A percentile compares a stretch with the other conserved stretches of the same genome.
Evolutionary conservation across 345 rosid genomes (phyloP).

Genomic region (Litchi chinensis): DNA sequence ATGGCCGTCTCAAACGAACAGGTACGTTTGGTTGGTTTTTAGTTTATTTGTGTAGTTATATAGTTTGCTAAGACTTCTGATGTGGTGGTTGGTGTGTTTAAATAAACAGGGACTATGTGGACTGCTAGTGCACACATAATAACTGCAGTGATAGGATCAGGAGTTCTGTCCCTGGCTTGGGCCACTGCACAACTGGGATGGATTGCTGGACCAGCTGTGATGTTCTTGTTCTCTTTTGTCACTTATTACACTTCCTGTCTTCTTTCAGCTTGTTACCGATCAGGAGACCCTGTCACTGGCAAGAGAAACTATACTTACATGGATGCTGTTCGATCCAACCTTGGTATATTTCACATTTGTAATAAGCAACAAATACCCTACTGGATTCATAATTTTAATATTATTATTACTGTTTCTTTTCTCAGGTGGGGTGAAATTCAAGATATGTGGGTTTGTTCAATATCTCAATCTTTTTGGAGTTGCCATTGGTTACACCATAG

Average conservation of each 20-base stretch:
- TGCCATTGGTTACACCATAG: conserved; percentile 59
- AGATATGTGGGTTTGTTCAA: conserved; percentile 52
- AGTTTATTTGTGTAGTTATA: neutral
- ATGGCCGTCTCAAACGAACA: conserved; percentile 68
- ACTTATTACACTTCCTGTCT: conserved; percentile 3
- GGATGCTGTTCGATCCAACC: conserved; percentile 7
- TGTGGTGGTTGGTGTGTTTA: neutral
- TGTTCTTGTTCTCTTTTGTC: neutral
- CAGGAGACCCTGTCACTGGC: neutral
- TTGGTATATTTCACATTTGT: neutral
- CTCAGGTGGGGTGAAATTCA: conserved; percentile 39
- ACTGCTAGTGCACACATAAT: neutral
- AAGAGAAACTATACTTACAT: neutral
- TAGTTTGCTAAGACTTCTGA: too few species aligned
- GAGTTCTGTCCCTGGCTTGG: conserved; percentile 19
- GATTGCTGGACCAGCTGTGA: conserved; percentile 10
- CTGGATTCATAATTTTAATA: neutral
- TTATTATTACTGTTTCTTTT: neutral
- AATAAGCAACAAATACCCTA: neutral
- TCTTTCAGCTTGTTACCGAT: conserved; percentile 11
- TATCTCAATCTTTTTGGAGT: conserved; percentile 50
- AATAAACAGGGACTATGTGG: neutral
- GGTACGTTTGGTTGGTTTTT: conserved; percentile 36
- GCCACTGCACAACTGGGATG: conserved; percentile 8
- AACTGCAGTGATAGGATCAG: conserved; percentile 3